phyloP scores from a whole-genome alignment of 2,329 filamentous ascomycete genomes.

The Diplodia corticola region DNA sequence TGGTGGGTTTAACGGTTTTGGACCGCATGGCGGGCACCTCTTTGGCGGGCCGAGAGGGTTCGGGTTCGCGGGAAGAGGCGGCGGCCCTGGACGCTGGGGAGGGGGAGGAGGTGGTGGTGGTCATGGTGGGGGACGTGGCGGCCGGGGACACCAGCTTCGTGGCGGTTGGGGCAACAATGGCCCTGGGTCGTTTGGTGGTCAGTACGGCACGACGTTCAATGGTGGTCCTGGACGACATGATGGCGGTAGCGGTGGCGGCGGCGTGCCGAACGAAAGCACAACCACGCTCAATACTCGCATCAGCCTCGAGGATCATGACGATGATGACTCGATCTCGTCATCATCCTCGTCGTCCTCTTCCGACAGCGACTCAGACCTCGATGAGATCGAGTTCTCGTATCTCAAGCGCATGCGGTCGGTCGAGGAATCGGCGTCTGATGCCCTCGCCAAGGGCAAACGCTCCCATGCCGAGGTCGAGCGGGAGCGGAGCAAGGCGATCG shows the following conservation, averaged over 20 bases:
- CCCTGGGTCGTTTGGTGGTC: not conserved
- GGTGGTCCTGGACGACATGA: not conserved
- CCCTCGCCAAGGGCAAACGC: slow-evolving; percentile 32
- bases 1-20: not conserved
- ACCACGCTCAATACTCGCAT: not conserved
- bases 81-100: not conserved
- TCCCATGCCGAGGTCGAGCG: slow-evolving; percentile 27
- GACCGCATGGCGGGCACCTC: not conserved
- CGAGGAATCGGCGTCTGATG: slow-evolving; percentile 27
- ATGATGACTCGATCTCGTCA: slow-evolving; percentile 22
- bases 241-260: not conserved
- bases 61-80: not conserved
- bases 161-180: not conserved
- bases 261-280: not conserved
- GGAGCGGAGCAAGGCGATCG: slow-evolving; percentile 32
- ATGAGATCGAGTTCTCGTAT: slow-evolving; percentile 14
- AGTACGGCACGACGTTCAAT: slow-evolving; percentile 8
- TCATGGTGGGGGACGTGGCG: not conserved
- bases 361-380: slow-evolving; percentile 2
- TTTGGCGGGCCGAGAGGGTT: slow-evolving; percentile 2
- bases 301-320: not conserved
- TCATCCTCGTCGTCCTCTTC: slow-evolving; percentile 22
- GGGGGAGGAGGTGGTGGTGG: not conserved
- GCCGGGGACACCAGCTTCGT: not conserved
- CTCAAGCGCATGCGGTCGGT: slow-evolving; percentile 26